A percentile compares a stretch with the other conserved stretches of the same genome.
phyloP scores from a whole-genome alignment of 2,329 filamentous ascomycete species.

The Bipolaris zeicola region DNA sequence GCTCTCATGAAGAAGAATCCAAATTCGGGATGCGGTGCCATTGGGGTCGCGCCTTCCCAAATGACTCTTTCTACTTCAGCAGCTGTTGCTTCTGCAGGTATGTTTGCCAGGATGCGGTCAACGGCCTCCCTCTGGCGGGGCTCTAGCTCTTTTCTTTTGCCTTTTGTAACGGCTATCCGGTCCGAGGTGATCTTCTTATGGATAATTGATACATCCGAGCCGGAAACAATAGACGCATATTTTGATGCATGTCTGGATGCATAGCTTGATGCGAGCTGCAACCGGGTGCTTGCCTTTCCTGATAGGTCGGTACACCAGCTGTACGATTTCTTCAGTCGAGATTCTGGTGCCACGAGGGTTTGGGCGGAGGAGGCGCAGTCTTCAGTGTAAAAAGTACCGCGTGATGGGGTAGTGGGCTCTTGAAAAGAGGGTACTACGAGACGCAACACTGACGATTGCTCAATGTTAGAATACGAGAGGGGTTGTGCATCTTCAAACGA shows the following conservation, averaged over 20 bases:
- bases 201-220: slow-evolving; percentile 36
- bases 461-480: slow-evolving; percentile 22
- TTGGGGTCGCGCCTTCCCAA: slow-evolving; percentile 40
- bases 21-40: slow-evolving; percentile 37
- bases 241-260: slow-evolving; percentile 15
- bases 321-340: slow-evolving; percentile 25
- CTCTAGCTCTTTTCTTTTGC: slow-evolving; percentile 32
- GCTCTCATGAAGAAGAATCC: slow-evolving; percentile 39
- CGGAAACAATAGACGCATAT: slow-evolving; percentile 30
- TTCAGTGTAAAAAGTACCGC: slow-evolving; percentile 40
- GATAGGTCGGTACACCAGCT: slow-evolving; percentile 33
- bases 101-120: slow-evolving; percentile 38
- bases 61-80: slow-evolving; percentile 37
- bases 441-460: background rate
- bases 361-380: slow-evolving; percentile 30
- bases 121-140: slow-evolving; percentile 33
- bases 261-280: slow-evolving; percentile 8
- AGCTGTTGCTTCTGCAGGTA: slow-evolving; percentile 29
- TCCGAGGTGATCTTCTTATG: slow-evolving; percentile 35
- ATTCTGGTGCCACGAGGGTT: slow-evolving; percentile 26
- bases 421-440: slow-evolving; percentile 21
- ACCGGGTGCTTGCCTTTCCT: slow-evolving; percentile 17
- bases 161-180: slow-evolving; percentile 37
- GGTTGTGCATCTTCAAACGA: slow-evolving; percentile 27
- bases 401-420: slow-evolving; percentile 23